Conservation (phyloP, 2,329 filamentous ascomycete genomes). For the Talaromyces sp. region DNA sequence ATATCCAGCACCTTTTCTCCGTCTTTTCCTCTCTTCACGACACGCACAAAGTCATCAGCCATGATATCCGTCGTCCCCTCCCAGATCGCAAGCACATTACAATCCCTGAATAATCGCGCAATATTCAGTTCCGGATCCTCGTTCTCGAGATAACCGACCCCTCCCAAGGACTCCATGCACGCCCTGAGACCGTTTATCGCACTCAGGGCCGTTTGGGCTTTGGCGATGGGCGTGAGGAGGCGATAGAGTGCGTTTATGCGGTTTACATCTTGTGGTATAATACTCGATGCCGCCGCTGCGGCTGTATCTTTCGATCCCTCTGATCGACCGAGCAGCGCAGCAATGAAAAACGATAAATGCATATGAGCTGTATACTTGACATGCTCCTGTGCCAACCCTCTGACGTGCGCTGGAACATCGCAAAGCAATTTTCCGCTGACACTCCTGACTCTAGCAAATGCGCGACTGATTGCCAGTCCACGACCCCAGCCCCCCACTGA, state of each 20-base stretch:
- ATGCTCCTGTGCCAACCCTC: constrained; percentile 37
- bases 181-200: constrained; percentile 24
- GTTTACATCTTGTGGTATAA: constrained; percentile 23
- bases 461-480: constrained; percentile 39
- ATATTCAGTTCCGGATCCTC: constrained; percentile 61
- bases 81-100: constrained; percentile 54
- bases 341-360: constrained; percentile 38
- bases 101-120: constrained; percentile 62
- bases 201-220: constrained; percentile 28
- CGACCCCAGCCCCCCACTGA: constrained; percentile 39
- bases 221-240: constrained; percentile 33
- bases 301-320: constrained; percentile 26
- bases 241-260: constrained; percentile 28
- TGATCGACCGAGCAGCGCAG: constrained; percentile 33
- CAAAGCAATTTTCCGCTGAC: constrained; percentile 37
- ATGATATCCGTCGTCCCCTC: constrained; percentile 70
- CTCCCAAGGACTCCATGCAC: constrained; percentile 33
- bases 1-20: constrained; percentile 19
- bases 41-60: constrained; percentile 49
- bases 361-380: constrained; percentile 38
- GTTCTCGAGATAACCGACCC: constrained; percentile 33
- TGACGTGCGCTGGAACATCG: constrained; percentile 42
- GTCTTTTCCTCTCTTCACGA: constrained; percentile 6
- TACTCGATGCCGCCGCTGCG: constrained; percentile 10
- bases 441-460: constrained; percentile 40